These are phyloP conservation scores for Metschnikowia amazonensis DNA, from an alignment of 805 yeast species.

Conservation along the genomic window DNA sequence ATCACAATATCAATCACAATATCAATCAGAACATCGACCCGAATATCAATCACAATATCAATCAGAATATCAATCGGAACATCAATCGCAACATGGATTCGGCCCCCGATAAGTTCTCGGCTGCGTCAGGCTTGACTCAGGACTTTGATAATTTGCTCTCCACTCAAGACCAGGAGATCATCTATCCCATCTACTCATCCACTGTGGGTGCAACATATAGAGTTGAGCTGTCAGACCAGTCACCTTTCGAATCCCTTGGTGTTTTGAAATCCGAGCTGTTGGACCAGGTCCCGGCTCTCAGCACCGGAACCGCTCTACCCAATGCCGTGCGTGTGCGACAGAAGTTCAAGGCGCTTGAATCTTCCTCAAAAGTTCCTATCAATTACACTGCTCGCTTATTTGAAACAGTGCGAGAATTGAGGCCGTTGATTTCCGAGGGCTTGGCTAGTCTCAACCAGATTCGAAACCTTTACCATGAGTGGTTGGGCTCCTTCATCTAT, in stretches of 20 bases:
- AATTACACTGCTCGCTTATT: conserved; percentile 7
- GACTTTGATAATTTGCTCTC: conserved; percentile 33
- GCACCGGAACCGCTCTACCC: conserved; percentile 8
- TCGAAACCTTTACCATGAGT: conserved; percentile 28
- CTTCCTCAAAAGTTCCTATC: not conserved
- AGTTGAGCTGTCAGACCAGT: not conserved
- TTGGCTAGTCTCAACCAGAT: conserved; percentile 26
- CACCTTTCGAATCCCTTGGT: not conserved
- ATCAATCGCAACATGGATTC: not conserved
- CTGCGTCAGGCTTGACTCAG: conserved; percentile 18
- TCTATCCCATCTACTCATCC: conserved; percentile 36
- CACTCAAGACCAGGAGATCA: conserved; percentile 28
- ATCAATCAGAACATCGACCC: not conserved
- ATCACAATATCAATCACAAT: too few relatives aligned
- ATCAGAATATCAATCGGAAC: too few relatives aligned
- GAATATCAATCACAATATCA: too few relatives aligned
- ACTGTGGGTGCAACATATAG: not conserved
- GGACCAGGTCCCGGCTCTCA: not conserved
- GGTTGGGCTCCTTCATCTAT: conserved; percentile 33
- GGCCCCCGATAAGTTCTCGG: too few relatives aligned
- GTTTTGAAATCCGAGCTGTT: not conserved
- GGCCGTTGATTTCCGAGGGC: conserved; percentile 23
- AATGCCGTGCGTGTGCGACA: conserved; percentile 6
- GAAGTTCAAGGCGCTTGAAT: conserved; percentile 4
- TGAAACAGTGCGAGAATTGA: conserved; percentile 8